These are phyloP conservation scores for Noccaea caerulescens DNA, from an alignment of 345 rosid genomes.

Conservation along the genomic window DNA sequence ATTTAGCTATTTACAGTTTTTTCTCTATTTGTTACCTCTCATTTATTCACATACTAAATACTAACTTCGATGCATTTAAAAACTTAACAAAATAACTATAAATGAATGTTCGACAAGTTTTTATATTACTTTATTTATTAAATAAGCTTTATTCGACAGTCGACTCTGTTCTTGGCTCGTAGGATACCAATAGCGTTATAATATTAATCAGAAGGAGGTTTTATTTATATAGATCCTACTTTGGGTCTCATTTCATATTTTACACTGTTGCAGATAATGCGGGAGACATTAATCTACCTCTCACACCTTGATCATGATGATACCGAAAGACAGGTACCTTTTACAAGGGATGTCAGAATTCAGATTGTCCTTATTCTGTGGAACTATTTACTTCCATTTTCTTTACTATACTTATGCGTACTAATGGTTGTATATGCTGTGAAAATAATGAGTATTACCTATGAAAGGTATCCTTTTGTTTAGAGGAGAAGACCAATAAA, in stretches of 20 bases:
- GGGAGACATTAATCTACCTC: conserved; percentile 91
- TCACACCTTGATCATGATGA: conserved; percentile 98
- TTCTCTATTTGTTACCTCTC: neutral
- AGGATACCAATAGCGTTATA: neutral
- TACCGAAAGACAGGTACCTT: conserved; percentile 92
- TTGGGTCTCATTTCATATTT: conserved; percentile 13
- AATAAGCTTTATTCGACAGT: neutral
- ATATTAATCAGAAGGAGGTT: conserved; percentile 10
- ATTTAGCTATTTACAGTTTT: neutral
- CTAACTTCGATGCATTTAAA: too few relatives aligned
- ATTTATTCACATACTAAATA: neutral
- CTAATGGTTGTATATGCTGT: conserved; percentile 16
- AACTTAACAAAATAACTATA: neutral
- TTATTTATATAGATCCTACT: neutral
- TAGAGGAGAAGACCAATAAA: neutral
- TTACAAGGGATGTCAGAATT: conserved; percentile 16
- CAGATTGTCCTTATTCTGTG: conserved; percentile 17
- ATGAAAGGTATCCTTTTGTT: too few relatives aligned
- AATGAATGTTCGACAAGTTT: neutral
- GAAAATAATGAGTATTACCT: neutral
- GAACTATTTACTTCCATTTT: neutral
- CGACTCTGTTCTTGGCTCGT: neutral
- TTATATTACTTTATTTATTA: neutral
- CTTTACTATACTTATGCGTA: neutral
- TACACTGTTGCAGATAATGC: conserved; percentile 66